These are phyloP conservation scores for Globisporangium yorkense DNA, from an alignment of 352 stramenopile species.

Conservation along the genomic window DNA sequence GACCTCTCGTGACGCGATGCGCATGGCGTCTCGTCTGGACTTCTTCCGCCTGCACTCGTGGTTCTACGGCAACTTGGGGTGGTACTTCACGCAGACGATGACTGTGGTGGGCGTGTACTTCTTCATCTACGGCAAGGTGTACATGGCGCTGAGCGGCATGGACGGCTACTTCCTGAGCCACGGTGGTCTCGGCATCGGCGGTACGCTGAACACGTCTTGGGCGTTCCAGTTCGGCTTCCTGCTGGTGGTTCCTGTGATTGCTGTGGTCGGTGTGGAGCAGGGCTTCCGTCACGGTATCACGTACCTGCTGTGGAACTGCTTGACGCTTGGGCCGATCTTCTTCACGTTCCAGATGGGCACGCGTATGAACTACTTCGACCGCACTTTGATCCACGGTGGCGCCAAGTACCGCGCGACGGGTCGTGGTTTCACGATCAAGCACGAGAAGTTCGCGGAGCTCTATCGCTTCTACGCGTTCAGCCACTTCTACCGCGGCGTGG, in stretches of 20 bases:
- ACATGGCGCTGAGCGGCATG: conserved; percentile 92
- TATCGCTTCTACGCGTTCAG: conserved; percentile 97
- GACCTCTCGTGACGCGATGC: conserved; percentile 92
- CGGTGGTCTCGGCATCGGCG: conserved; percentile 91
- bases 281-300: conserved; percentile 92
- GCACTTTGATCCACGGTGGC: conserved; percentile 96
- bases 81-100: conserved; percentile 98
- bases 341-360: conserved; percentile 99
- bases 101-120: conserved; percentile 98
- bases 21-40: conserved; percentile 4
- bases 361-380: conserved; percentile 97
- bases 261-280: conserved; percentile 92
- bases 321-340: conserved; percentile 97
- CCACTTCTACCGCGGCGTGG: conserved; percentile 97
- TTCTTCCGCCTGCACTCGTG: conserved; percentile 35
- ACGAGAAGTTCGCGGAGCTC: conserved; percentile 96
- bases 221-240: conserved; percentile 95
- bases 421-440: conserved; percentile 98
- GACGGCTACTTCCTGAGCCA: conserved; percentile 90
- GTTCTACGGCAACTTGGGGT: conserved; percentile 98
- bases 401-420: conserved; percentile 97
- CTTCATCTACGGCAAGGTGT: conserved; percentile 97
- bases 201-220: conserved; percentile 94
- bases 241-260: conserved; percentile 95
- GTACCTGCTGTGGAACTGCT: conserved; percentile 92